Base-by-base conservation (phyloP, 2,329 filamentous ascomycete species). In the Hortaea sp. region DNA sequence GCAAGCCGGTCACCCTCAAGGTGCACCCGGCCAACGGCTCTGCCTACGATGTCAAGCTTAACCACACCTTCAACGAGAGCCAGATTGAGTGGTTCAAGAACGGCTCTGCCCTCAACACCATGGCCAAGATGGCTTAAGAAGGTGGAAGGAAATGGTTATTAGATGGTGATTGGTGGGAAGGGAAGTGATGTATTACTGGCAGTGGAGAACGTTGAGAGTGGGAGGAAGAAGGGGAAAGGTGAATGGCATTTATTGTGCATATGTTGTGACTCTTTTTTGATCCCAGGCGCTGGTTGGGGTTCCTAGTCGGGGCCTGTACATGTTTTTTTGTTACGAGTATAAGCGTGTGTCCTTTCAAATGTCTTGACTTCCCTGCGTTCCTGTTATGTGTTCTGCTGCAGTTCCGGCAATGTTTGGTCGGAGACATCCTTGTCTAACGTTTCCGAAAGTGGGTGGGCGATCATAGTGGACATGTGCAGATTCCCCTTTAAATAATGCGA, bases 11-110 rank as follows among this genome's bases (percentile, higher is more conserved):
- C 63, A 94, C 87, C 54, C 82, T 97, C 72, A 78, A 77, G 54
- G 89, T 98, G 48, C 89, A 95, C 78, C 89, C 89, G 64, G 87
- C 88, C 75, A 79, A 92, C 58, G 89, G 89, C 56, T 60, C 63
- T 63, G 69, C 81, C 69, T 95, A 87, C 70, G 84, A 95, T 55
- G 66, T 95, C 60, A 77, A 85, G 71, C 82, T 98, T 60, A 78
- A 78, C 57, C 92, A 98, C 76, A 98, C 92, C 56, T 98, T 95
- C 83, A 98, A 98, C 78, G 88, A 88, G 68, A 81, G 85, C 59
- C 92, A 98, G 76, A 84, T 98, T 53, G 85, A 95, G 74, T 98
- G 92, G 92, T 98, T 98, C 81, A 89, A 88, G 79, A 94, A 97
- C 69, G 92, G 92, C 57, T 89, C 84, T 64, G 92, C 92, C 46